These are phyloP conservation scores for Wickerhamiella qilinensis DNA, from an alignment of 805 yeast genomes.

Conservation along the genomic window DNA sequence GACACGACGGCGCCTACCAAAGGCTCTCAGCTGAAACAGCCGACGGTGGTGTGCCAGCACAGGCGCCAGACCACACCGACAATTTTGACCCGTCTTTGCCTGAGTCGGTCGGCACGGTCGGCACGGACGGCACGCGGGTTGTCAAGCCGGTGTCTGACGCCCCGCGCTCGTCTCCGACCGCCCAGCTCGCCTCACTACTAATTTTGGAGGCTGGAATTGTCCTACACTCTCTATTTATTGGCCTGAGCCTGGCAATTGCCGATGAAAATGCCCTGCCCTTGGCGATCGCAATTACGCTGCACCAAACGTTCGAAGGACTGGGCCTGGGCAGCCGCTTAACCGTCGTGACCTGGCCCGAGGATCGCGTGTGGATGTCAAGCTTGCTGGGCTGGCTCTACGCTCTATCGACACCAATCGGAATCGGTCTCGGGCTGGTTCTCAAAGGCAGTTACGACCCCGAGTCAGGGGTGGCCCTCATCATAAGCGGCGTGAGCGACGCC, in stretches of 20 bases:
- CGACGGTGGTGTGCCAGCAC: too few relatives aligned
- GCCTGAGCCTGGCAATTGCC: conserved; percentile 59
- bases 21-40: too few relatives aligned
- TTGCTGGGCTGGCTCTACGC: conserved; percentile 28
- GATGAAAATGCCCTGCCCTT: conserved; percentile 61
- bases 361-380: conserved; percentile 24
- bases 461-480: conserved; percentile 37
- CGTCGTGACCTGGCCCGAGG: conserved; percentile 26
- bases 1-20: too few relatives aligned
- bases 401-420: conserved; percentile 54
- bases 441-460: conserved; percentile 39
- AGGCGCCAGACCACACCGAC: too few relatives aligned
- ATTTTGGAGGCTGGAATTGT: conserved; percentile 58
- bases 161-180: not conserved
- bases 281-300: conserved; percentile 36
- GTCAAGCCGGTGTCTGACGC: too few relatives aligned
- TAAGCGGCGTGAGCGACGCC: conserved; percentile 61
- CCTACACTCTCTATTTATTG: conserved; percentile 72
- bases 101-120: too few relatives aligned
- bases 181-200: conserved; percentile 2
- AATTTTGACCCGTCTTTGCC: too few relatives aligned
- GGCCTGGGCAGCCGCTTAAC: conserved; percentile 73
- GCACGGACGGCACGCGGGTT: too few relatives aligned
- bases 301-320: conserved; percentile 74
- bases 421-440: conserved; percentile 66